Percentiles rank a stretch among this genome's conserved stretches.
Conservation (phyloP, 805 yeast genomes). For the Clavispora santaluciae region DNA sequence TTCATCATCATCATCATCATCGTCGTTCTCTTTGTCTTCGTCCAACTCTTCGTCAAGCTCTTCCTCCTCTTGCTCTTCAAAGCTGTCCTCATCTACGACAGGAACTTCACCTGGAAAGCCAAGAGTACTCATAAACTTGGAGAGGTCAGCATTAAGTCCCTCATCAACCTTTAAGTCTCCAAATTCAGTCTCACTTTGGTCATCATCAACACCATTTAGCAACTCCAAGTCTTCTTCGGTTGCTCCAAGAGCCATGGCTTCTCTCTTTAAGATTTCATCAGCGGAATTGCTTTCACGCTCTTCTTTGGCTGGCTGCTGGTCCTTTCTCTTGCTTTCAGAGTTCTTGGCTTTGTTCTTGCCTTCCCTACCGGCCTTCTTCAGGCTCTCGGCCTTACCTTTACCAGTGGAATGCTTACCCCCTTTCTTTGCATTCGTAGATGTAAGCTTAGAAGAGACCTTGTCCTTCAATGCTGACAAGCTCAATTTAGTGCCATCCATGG, state of each 20-base stretch:
- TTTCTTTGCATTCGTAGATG: not conserved
- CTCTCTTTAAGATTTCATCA: conserved; percentile 52
- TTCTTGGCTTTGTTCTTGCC: conserved; percentile 7
- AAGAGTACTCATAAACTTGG: conserved; percentile 58
- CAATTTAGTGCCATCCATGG: conserved; percentile 43
- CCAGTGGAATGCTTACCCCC: conserved; percentile 10
- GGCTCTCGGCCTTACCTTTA: conserved; percentile 13
- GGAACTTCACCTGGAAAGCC: conserved; percentile 48
- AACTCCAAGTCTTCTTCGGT: conserved; percentile 74
- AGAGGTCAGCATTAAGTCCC: conserved; percentile 49
- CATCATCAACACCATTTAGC: conserved; percentile 50
- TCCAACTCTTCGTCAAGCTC: conserved; percentile 23
- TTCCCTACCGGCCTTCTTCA: conserved; percentile 12
- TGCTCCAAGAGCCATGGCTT: conserved; percentile 81
- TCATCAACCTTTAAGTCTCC: conserved; percentile 38
- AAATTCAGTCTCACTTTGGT: conserved; percentile 49
- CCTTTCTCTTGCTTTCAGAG: not conserved
- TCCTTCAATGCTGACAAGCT: conserved; percentile 58
- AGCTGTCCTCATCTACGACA: conserved; percentile 26
- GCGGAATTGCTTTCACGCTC: conserved; percentile 5
- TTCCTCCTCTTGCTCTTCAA: conserved; percentile 10
- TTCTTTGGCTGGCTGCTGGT: not conserved
- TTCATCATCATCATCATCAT: conserved; percentile 9
- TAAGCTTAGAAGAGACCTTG: conserved; percentile 53
- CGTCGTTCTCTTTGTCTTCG: conserved; percentile 6